A percentile compares a stretch with the other conserved stretches of the same genome.
These are phyloP conservation scores for Pneumocystis oryctolagi DNA, from an alignment of 1,139 yeast genomes.

Conservation along the genomic window DNA sequence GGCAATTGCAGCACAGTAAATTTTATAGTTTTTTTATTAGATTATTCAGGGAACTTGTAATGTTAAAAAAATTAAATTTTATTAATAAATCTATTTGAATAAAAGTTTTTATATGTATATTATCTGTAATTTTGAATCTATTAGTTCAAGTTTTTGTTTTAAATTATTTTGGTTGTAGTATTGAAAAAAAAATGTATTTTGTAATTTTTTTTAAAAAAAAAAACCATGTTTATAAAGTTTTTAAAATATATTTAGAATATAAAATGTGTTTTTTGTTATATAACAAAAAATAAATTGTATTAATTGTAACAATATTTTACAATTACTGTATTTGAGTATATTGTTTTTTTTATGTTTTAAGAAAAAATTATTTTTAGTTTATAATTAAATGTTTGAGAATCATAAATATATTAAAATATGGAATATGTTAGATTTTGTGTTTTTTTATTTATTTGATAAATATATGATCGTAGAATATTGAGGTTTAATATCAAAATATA, in stretches of 20 bases:
- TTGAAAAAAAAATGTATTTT: neutral
- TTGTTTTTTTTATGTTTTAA: neutral
- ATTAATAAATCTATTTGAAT: too few species aligned
- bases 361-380: neutral
- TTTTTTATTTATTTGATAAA: neutral
- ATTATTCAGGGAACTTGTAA: neutral
- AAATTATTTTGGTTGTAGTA: neutral
- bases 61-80: neutral
- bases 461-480: too few species aligned
- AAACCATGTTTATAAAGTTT: neutral
- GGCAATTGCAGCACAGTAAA: constrained; percentile 23
- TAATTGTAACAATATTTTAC: neutral
- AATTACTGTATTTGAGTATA: neutral
- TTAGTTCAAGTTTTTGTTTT: neutral
- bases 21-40: neutral
- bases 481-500: too few species aligned
- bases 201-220: neutral
- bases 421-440: neutral
- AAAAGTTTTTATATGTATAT: neutral
- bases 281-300: neutral
- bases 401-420: too few species aligned
- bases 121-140: neutral
- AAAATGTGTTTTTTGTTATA: neutral
- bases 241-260: neutral
- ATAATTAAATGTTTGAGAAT: neutral